Conservation (phyloP, 441 rosid genomes). For the Corymbia calophylla region DNA sequence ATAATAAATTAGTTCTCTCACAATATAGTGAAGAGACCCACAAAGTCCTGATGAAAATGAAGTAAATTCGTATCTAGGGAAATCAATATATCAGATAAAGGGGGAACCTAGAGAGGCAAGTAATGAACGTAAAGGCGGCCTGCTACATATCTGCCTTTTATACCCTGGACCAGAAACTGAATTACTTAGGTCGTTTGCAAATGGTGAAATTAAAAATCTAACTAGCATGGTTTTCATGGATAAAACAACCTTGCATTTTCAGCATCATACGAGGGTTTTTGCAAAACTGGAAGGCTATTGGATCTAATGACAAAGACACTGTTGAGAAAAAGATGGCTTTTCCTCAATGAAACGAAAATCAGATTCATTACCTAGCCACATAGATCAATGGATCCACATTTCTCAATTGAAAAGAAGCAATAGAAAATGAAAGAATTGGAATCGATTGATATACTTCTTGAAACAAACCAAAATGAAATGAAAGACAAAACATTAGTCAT, state of each 20-base stretch:
- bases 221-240: not conserved
- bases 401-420: not conserved
- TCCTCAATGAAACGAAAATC: not conserved
- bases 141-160: fast-evolving
- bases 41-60: not conserved
- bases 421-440: not conserved
- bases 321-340: not conserved
- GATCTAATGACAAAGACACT: not conserved
- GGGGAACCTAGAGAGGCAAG: not conserved
- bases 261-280: not conserved
- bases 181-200: not conserved
- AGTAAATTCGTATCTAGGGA: not conserved
- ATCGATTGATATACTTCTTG: not conserved
- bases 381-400: not conserved
- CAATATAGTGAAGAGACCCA: not conserved
- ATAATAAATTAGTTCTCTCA: not conserved
- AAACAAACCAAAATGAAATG: not conserved
- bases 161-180: not conserved
- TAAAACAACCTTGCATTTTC: not conserved
- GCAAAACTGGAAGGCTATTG: not conserved
- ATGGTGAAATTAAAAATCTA: not conserved
- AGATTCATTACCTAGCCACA: not conserved
- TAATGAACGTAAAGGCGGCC: not conserved
- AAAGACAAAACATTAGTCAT: not conserved
- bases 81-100: not conserved